Evolutionary conservation across 805 yeast species (phyloP), one percentile per base, ranked within the genome.

Genomic region (Starmera amethionina): DNA sequence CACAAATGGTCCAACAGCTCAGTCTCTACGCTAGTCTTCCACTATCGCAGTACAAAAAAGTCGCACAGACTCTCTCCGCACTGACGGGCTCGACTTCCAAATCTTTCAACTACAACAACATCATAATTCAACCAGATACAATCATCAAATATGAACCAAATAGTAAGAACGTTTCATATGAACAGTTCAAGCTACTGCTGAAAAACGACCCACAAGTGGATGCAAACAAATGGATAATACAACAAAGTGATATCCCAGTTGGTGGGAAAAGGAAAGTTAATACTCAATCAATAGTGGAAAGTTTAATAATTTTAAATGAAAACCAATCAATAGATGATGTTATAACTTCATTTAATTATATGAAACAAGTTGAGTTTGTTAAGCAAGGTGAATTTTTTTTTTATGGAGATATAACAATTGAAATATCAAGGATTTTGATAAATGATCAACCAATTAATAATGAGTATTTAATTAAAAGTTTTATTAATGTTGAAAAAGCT

Each of bases 271-370:
- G 73, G 51, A 71, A 73, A 56, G 79, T 72, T 40, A 72, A 70
- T 19, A 76, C 73, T 43, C 94, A 87, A 55, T 73, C 84, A 14
- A 70, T 85, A 11, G 68, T 80, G 44, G 87, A 81, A 52, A 58
- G 75, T 13, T 50, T 55, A 13, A 46, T 73, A 7, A 32, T 48
- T 9, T 49, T 60, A 7, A 59, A 60, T 10, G 28, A 54, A 41
- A 46, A 60, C 45, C 48, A 63, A 40, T 66, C 54, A 56, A 51
- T 68, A 42, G 46, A 54, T 12, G 40, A 41, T 7, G 64, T 72
- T 22, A 50, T 88, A 42, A 72, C 68, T 35, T 82, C 76, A 38
- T 62, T 89, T 38, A 96, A 96, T 1, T 88, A 85, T 62, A 71
- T 69, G 40, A 70, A 72, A 28, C 77, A 77, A 37, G 72, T 70